These are phyloP conservation scores for Linnemannia hyalina DNA, from an alignment of 192 early-diverging fungal species.

Conservation along the genomic window DNA sequence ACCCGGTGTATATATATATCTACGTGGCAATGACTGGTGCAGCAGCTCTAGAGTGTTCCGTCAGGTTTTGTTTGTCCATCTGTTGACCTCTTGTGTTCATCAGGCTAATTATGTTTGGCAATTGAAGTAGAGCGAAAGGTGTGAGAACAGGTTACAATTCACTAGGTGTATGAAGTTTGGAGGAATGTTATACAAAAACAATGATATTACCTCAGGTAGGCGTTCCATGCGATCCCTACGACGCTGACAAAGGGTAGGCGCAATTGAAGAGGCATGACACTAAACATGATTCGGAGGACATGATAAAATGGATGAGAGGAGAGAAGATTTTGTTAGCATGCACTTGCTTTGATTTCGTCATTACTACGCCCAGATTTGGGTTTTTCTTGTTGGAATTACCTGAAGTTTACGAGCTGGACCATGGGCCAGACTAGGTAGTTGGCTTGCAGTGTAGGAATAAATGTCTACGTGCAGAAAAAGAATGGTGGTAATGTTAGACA, in stretches of 20 bases:
- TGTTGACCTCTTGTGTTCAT: slow-evolving; percentile 9
- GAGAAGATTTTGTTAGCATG: background rate
- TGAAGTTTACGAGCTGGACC: slow-evolving; percentile 81
- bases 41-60: background rate
- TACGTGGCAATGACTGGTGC: background rate
- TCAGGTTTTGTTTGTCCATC: background rate
- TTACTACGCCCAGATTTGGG: background rate
- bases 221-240: slow-evolving; percentile 82
- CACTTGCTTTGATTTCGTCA: background rate
- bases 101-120: background rate
- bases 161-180: background rate
- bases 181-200: background rate
- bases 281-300: background rate
- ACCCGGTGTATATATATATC: background rate
- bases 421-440: slow-evolving; percentile 84
- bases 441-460: slow-evolving; percentile 68
- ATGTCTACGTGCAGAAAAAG: slow-evolving; percentile 54
- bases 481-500: background rate
- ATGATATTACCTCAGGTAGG: slow-evolving; percentile 71
- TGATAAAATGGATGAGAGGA: too few relatives aligned
- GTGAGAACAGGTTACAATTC: background rate
- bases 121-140: background rate
- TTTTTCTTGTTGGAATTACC: slow-evolving; percentile 20
- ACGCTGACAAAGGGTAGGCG: slow-evolving; percentile 79
- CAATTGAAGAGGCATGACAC: slow-evolving; percentile 71